Conservation (phyloP, 495 filamentous ascomycete genomes). For the Aspergillus cavernicola region DNA sequence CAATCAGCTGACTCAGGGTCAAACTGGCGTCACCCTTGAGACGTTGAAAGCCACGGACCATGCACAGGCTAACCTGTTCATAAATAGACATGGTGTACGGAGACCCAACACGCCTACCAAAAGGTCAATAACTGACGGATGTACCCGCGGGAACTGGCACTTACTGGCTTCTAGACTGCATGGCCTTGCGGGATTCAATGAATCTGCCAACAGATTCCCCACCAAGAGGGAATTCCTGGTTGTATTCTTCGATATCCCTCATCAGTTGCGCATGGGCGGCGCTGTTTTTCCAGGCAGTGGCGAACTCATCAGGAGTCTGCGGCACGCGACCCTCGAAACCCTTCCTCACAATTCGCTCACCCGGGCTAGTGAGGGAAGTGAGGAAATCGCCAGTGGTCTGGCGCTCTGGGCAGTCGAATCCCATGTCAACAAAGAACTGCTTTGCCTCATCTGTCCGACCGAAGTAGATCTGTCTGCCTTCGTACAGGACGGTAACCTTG, state of each 20-base stretch:
- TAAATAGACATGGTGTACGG: conserved; percentile 45
- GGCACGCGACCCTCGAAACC: conserved; percentile 66
- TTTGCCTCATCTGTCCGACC: conserved; percentile 58
- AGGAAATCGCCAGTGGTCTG: conserved; percentile 73
- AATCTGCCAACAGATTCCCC: conserved; percentile 40
- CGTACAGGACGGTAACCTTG: conserved; percentile 60
- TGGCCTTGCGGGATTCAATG: conserved; percentile 37
- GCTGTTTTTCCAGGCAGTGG: conserved; percentile 57
- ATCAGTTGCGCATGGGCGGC: conserved; percentile 47
- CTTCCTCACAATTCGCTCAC: conserved; percentile 58
- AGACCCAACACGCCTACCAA: conserved; percentile 31
- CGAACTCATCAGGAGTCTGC: conserved; percentile 69
- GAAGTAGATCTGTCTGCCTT: conserved; percentile 66
- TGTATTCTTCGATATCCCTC: conserved; percentile 52
- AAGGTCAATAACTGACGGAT: neutral
- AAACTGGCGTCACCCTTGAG: conserved; percentile 73
- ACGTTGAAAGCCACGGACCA: conserved; percentile 50
- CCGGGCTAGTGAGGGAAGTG: conserved; percentile 67
- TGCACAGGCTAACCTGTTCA: conserved; percentile 49
- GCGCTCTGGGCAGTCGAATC: conserved; percentile 59
- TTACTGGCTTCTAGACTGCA: conserved; percentile 41
- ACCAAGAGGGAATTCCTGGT: conserved; percentile 39
- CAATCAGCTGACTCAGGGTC: conserved; percentile 69
- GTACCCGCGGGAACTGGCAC: too few relatives aligned
- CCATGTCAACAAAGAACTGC: conserved; percentile 63